Evolutionary conservation across 805 yeast species (phyloP), one percentile per base, ranked within the genome.

Genomic region (Candida stauntonica): DNA sequence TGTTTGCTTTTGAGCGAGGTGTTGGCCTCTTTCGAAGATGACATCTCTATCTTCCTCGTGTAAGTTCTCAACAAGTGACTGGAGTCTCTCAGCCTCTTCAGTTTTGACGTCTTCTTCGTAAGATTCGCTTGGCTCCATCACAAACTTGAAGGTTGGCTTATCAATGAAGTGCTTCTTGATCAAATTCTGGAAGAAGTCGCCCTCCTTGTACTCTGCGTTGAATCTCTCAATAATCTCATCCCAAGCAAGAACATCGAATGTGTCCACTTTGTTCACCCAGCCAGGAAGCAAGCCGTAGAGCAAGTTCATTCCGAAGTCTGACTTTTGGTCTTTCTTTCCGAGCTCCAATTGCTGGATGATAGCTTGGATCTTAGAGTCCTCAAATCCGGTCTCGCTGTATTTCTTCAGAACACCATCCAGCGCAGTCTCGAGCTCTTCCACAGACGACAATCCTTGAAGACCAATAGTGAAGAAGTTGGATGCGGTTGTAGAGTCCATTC

Each of bases 281-380:
- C 86, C 79, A 7, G 95, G 86, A n/a, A 86, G 73, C 7, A 93
- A 46, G 1, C 86, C 72, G 55, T 77, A 77, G 24, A 91, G 66
- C 33, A 91, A 58, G 26, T 79, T 79, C 67, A 93, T 65, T 9
- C 99, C 99, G 65, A 87, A 93, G 44, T 86, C 85, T 0, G 98
- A 81, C 50, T 82, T 88, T 46, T 88, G 94, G 49, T 87, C 89
- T 51, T 86, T 86, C 57, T 86, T 81, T 26, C 78, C 63, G 21
- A 93, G 63, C 58, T 93, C 99, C 26, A 88, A 63, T 58, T 89
- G 98, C 60, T 88, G 94, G 27, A 93, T 68, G 35, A 91, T 75
- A 0, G 95, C 98, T 39, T 84, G 81, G n/a, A 93, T 73, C 51
- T 86, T 77, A 13, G 68, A 55, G 14, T 66, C 64, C 8, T 78